Percentiles rank a stretch among this genome's conserved stretches.
phyloP scores from a whole-genome alignment of 129 eudicot genomes.

The Erigeron canadensis region DNA sequence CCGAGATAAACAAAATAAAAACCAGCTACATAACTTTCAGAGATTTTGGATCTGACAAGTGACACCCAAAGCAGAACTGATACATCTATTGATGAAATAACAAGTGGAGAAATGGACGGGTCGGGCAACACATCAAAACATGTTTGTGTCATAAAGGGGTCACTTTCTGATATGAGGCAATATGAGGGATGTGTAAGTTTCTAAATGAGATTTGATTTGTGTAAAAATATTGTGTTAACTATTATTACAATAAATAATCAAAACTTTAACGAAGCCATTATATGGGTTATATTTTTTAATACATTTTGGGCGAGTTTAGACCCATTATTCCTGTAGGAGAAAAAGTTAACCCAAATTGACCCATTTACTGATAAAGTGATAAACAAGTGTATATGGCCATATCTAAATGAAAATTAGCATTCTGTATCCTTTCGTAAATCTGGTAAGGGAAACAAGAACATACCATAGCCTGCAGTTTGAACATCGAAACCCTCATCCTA shows the following conservation, averaged over 20 bases:
- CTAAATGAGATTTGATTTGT: too few species aligned
- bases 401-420: background rate
- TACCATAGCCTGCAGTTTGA: constrained; percentile 95
- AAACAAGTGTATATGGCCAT: background rate
- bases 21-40: background rate
- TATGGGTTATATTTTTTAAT: background rate
- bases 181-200: background rate
- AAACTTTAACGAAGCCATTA: background rate
- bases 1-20: background rate
- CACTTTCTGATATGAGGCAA: background rate
- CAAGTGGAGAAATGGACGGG: background rate
- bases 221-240: background rate
- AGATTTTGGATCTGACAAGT: background rate
- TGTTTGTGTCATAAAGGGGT: background rate
- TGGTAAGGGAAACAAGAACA: constrained; percentile 19
- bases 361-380: background rate
- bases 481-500: constrained; percentile 98
- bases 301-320: background rate
- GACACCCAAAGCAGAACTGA: background rate
- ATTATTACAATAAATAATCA: background rate
- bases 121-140: background rate
- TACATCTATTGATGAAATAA: background rate
- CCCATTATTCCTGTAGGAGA: background rate
- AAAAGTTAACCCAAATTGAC: background rate
- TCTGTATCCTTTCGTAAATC: background rate